phyloP scores from a whole-genome alignment of 2,329 filamentous ascomycete species.

The Onygena corvina region DNA sequence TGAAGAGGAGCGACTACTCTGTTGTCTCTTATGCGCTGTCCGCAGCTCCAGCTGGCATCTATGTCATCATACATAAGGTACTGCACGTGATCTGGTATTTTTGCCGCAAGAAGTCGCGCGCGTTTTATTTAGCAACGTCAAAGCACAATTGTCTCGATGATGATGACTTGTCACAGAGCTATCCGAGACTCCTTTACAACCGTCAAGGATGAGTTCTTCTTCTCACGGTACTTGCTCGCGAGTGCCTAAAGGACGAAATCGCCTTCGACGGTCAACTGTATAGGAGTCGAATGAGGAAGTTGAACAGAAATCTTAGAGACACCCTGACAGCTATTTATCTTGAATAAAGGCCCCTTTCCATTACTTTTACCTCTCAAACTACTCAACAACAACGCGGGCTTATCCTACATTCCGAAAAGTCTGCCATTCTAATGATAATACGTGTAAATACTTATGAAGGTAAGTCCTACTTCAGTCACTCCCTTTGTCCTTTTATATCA shows the following conservation, averaged over 20 bases:
- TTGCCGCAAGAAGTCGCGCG: background rate
- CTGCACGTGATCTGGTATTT: background rate
- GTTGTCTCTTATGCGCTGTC: background rate
- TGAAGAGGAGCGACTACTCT: background rate
- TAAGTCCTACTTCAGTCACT: too few relatives aligned
- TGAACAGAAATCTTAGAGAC: slow-evolving; percentile 41
- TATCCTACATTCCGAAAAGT: too few relatives aligned
- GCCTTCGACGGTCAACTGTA: slow-evolving; percentile 13
- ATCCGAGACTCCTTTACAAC: slow-evolving; percentile 30
- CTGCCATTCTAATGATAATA: too few relatives aligned
- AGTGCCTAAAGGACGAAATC: slow-evolving; percentile 29
- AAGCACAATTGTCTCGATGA: slow-evolving; percentile 33
- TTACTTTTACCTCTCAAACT: too few relatives aligned
- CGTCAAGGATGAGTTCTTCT: slow-evolving; percentile 25
- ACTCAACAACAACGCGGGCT: too few relatives aligned
- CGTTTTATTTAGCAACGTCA: background rate
- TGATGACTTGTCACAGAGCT: slow-evolving; percentile 24
- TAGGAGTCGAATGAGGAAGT: slow-evolving; percentile 27
- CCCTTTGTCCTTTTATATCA: too few relatives aligned
- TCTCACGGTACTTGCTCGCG: slow-evolving; percentile 14
- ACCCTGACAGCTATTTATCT: background rate
- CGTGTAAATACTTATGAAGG: too few relatives aligned
- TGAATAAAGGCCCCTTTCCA: too few relatives aligned
- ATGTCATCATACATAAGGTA: slow-evolving; percentile 3
- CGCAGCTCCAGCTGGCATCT: background rate